Evolutionary conservation across 2,329 filamentous ascomycete genomes (phyloP), one percentile per base, ranked within the genome.

Genomic region (Ophiocordyceps camponoti-saundersi): DNA sequence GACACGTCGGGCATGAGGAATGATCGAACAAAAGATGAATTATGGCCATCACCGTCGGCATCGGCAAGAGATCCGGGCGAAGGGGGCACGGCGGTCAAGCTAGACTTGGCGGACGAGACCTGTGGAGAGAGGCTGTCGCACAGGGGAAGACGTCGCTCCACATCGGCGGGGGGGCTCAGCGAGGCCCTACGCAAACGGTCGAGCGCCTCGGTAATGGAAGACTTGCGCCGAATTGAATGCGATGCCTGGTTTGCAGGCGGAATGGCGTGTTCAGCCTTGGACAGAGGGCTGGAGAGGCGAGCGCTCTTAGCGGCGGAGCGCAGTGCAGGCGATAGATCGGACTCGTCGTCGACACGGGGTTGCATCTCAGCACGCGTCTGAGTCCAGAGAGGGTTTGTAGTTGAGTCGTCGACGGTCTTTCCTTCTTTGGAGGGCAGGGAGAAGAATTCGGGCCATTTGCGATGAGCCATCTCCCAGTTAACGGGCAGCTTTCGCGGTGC

Each of bases 1-100:
- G 69, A 69, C 18, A 76, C 66, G 45, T 72, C 67, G 2, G 73
- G 73, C 55, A 77, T 60, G 56, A 73, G 69, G 54, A 76, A 75
- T 3, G 73, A 75, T 11, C 68, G 68, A 12, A 56, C 65, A 21
- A 71, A 71, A 21, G 67, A 65, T 50, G 65, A 57, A 50, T 66
- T 57, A 42, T 61, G 54, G 36, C 55, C 52, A 1, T 36, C 21
- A 15, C 62, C 63, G 48, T 59, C 65, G 5, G 54, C 53, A 48
- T 59, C 65, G 5, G 55, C 53, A 42, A 63, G 51, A 2, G 59
- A 61, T 13, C 52, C 56, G 1, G 65, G 62, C 10, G 64, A 65
- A 4, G 63, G 55, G n/a, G 63, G 60, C 2, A 66, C 64, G n/a
- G 64, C 64, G 3, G 64, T 66, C 30, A 66, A 49, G 51, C 64